Base-by-base conservation (phyloP, 75 land plant genomes). In the Chamaecyparis obtusa region DNA sequence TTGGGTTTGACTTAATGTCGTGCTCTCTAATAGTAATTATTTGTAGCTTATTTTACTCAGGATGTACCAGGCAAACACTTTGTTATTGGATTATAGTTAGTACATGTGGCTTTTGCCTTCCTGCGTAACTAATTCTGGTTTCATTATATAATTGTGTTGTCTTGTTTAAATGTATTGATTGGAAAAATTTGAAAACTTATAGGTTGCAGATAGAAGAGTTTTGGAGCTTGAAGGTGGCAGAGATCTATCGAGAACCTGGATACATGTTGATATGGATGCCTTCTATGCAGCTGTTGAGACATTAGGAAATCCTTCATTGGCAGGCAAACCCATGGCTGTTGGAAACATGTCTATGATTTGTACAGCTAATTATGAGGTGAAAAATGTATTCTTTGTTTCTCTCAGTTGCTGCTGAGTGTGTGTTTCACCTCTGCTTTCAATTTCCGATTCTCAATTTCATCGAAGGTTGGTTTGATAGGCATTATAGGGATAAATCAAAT, bases 271-370 rank as follows among this genome's bases (percentile, higher is more conserved):
- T 89, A 93, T 97, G 94, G 99, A 97, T 93, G 99, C 99, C 19
- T 97, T 97, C 48, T 97, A 95, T 93, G 99, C 99, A 21, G 95
- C 99, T 85, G 99, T 96, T 72, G 99, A 97, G 91, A 95, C 96
- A 39, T 60, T 97, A 64, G 92, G 87, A 71, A 88, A 97, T 87
- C 96, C 97, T 86, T 91, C 93, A 57, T 80, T 97, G 75, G 88
- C 88, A 86, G 94, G 94, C 16, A 94, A 93, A 85, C 99, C 99
- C 30, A 90, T 97, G 96, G 99, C 99, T 81, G 99, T 97, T 30
- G 99, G 99, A 33, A 76, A 93, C 87, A 89, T 95, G 97, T 97
- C 99, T 32, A 97, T 97, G 99, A 94, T 97, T 71, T 95, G 92
- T 78, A 97, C 99, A 71, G 99, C 99, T 76, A 97, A 92, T 88